Percentiles rank a stretch among this genome's conserved stretches.
phyloP scores from a whole-genome alignment of 2,329 filamentous ascomycete species.

The Chrysoporthe puriensis region DNA sequence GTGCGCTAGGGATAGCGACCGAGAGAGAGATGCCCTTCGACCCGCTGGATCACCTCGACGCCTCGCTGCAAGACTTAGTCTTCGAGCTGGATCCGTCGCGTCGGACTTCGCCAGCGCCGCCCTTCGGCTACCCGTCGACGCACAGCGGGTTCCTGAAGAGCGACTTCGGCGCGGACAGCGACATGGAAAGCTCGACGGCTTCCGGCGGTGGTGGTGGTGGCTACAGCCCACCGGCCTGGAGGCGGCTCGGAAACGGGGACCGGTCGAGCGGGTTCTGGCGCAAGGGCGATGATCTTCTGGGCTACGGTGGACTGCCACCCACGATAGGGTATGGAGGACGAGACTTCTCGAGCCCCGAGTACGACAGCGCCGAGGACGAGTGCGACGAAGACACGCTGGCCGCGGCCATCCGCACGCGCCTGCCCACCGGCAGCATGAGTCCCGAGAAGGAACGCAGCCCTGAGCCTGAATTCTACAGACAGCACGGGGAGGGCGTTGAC shows the following conservation, averaged over 20 bases:
- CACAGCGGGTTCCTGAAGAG: conserved; percentile 48
- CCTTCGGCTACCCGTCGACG: conserved; percentile 46
- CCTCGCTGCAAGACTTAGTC: conserved; percentile 52
- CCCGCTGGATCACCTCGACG: conserved; percentile 48
- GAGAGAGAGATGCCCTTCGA: conserved; percentile 30
- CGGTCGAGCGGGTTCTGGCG: conserved; percentile 65
- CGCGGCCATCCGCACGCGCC: conserved; percentile 56
- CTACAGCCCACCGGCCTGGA: conserved; percentile 65
- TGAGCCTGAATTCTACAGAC: conserved; percentile 40
- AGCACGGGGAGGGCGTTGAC: not conserved
- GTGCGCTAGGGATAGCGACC: not conserved
- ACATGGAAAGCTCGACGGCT: conserved; percentile 45
- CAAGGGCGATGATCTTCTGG: conserved; percentile 40
- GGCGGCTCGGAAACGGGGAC: conserved; percentile 62
- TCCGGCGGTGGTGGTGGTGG: conserved; percentile 49
- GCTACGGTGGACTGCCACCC: conserved; percentile 30
- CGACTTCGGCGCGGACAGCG: conserved; percentile 41
- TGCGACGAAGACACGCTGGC: conserved; percentile 48
- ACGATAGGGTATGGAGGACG: conserved; percentile 31
- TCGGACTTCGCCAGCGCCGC: conserved; percentile 38
- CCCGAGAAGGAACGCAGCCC: conserved; percentile 58
- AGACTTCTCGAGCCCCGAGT: conserved; percentile 38
- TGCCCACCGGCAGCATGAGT: conserved; percentile 60
- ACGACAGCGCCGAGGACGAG: conserved; percentile 40
- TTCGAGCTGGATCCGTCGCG: conserved; percentile 40